A percentile compares a stretch with the other conserved stretches of the same genome.
These are phyloP conservation scores for Boletus reticulatus DNA, from an alignment of 768 basidiomycete genomes.

Conservation along the genomic window DNA sequence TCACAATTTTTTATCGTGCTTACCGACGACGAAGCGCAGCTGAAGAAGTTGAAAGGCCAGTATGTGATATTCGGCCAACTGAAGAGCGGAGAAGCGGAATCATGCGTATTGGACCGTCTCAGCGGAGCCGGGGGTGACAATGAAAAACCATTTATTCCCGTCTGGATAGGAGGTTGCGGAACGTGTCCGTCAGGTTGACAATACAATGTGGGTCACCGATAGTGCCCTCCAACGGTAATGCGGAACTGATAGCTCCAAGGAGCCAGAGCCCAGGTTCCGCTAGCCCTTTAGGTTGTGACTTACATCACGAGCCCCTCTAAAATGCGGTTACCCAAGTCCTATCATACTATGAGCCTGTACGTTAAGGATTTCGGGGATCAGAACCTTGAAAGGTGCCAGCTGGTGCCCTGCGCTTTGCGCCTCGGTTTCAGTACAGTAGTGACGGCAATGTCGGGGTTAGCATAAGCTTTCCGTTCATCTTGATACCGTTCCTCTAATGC, in stretches of 20 bases:
- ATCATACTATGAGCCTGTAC: background rate
- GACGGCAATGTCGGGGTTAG: background rate
- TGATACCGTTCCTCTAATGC: background rate
- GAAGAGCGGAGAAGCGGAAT: constrained; percentile 30
- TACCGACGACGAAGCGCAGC: constrained; percentile 37
- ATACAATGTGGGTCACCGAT: constrained; percentile 1
- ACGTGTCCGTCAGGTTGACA: constrained; percentile 5
- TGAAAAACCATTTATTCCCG: constrained; percentile 34
- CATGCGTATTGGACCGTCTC: constrained; percentile 35
- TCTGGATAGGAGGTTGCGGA: constrained; percentile 46
- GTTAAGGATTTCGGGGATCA: background rate
- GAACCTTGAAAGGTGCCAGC: background rate
- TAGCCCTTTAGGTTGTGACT: background rate
- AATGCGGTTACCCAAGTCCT: background rate
- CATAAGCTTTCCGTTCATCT: background rate
- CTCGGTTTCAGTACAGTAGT: background rate
- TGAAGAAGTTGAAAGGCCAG: constrained; percentile 48
- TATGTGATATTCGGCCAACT: constrained; percentile 46
- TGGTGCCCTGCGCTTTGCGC: background rate
- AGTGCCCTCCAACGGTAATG: background rate
- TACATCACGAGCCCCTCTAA: constrained; percentile 5
- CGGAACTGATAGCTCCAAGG: background rate
- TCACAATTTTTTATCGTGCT: constrained; percentile 53
- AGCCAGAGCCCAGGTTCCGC: background rate
- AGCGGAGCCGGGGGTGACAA: constrained; percentile 33